Evolutionary conservation across 768 basidiomycete species (phyloP), one percentile per base, ranked within the genome.

Genomic region (Suillus paluster): DNA sequence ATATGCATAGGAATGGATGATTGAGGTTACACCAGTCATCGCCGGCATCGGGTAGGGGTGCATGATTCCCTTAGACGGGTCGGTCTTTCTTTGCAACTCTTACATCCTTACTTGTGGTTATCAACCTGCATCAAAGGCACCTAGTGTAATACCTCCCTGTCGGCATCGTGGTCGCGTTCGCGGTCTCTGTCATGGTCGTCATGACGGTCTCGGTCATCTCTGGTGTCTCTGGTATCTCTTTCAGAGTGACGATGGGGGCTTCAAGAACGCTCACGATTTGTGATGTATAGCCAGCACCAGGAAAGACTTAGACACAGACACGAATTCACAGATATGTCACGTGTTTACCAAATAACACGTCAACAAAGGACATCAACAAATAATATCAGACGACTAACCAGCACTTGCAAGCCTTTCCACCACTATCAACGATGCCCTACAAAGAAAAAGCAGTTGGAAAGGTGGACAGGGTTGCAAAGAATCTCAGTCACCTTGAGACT

Each of bases 241-340:
- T 73, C 70, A n/a, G 73, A 75, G 52, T 76, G 68, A 57, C 83
- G 80, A 66, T 83, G 82, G 50, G 84, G 85, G 70, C 83, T 83
- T 53, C 85, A 83, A 64, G 83, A 84, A 66, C 84, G 80, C 21
- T 81, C 80, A 58, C 80, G 78, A 56, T 80, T n/a, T n/a, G n/a
- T n/a, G n/a, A n/a, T n/a, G n/a, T n/a, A n/a, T n/a, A n/a, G n/a
- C n/a, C n/a, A n/a, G n/a, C n/a, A n/a, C n/a, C n/a, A n/a, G n/a
- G n/a, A n/a, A n/a, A n/a, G n/a, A n/a, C n/a, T n/a, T n/a, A n/a
- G n/a, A n/a, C n/a, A n/a, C n/a, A n/a, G n/a, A n/a, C n/a, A n/a
- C n/a, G n/a, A n/a, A n/a, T n/a, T n/a, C n/a, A n/a, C n/a, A n/a
- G n/a, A n/a, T n/a, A n/a, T n/a, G n/a, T 41, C 39, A 41, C 39